Evolutionary conservation across 2,329 filamentous ascomycete genomes (phyloP).

Genomic region (Colletotrichum sp.): DNA sequence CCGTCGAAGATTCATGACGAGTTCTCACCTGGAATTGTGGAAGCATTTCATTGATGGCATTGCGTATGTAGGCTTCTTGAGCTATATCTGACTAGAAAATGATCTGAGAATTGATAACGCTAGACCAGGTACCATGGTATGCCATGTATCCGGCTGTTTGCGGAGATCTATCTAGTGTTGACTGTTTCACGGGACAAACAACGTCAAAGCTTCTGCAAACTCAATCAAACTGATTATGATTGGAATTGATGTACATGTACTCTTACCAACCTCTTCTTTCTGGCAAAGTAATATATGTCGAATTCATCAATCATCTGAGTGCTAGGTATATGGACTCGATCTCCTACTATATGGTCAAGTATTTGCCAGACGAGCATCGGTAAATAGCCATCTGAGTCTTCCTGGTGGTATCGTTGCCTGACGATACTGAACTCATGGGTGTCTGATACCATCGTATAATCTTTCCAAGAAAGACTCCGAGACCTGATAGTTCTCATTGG

Average conservation of each 20-base stretch:
- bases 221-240: not conserved
- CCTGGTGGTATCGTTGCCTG: not conserved
- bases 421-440: rapidly evolving
- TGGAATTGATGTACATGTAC: too few species aligned
- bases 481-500: not conserved
- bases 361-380: not conserved
- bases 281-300: too few species aligned
- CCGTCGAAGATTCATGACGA: too few species aligned
- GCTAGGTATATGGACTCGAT: not conserved
- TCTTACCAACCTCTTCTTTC: too few species aligned
- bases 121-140: not conserved
- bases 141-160: not conserved
- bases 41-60: not conserved
- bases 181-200: not conserved
- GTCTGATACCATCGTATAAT: not conserved
- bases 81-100: too few species aligned
- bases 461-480: not conserved
- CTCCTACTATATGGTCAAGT: not conserved
- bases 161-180: not conserved
- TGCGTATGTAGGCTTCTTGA: too few species aligned
- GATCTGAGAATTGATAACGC: not conserved
- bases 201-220: not conserved
- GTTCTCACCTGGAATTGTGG: not conserved
- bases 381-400: rapidly evolving
- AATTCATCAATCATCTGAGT: not conserved